phyloP scores from a whole-genome alignment of 352 stramenopile genomes.

The Thalassiosira sp. region DNA sequence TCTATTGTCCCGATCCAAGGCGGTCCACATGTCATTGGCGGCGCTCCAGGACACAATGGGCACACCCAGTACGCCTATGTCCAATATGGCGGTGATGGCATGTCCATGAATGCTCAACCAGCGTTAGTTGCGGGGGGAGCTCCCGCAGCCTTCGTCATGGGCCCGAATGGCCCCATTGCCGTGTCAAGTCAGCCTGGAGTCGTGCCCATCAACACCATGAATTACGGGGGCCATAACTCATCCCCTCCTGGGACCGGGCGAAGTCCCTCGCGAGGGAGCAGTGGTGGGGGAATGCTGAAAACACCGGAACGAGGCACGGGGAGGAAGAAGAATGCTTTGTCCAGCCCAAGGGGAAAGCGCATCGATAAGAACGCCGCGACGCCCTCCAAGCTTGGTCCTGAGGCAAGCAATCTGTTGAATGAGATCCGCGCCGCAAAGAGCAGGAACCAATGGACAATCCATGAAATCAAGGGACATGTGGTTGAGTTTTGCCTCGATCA shows the following conservation, averaged over 20 bases:
- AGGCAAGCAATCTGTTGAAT: constrained; percentile 42
- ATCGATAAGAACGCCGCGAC: constrained; percentile 37
- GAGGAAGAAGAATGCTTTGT: constrained; percentile 13
- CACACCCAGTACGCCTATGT: constrained; percentile 48
- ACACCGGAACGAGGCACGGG: constrained; percentile 17
- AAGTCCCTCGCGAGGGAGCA: constrained; percentile 9
- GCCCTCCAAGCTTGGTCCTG: constrained; percentile 42
- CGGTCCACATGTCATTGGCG: background rate
- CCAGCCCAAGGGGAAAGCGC: constrained; percentile 30
- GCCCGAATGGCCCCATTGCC: constrained; percentile 38
- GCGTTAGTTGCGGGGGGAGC: background rate
- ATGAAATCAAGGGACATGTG: constrained; percentile 61
- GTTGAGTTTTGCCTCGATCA: constrained; percentile 89
- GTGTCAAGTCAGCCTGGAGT: constrained; percentile 8
- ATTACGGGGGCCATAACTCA: constrained; percentile 9
- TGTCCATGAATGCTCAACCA: constrained; percentile 14
- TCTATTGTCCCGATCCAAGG: constrained; percentile 50
- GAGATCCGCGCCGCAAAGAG: constrained; percentile 51
- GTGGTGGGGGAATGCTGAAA: constrained; percentile 10
- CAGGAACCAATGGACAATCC: constrained; percentile 51
- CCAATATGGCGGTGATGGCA: constrained; percentile 39
- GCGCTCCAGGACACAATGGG: constrained; percentile 9
- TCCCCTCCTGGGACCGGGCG: constrained; percentile 2
- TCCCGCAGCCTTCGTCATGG: constrained; percentile 37
- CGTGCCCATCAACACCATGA: constrained; percentile 13